Base-by-base conservation (phyloP, 208 protist genomes). In the Blastocrithidia nonstop region DNA sequence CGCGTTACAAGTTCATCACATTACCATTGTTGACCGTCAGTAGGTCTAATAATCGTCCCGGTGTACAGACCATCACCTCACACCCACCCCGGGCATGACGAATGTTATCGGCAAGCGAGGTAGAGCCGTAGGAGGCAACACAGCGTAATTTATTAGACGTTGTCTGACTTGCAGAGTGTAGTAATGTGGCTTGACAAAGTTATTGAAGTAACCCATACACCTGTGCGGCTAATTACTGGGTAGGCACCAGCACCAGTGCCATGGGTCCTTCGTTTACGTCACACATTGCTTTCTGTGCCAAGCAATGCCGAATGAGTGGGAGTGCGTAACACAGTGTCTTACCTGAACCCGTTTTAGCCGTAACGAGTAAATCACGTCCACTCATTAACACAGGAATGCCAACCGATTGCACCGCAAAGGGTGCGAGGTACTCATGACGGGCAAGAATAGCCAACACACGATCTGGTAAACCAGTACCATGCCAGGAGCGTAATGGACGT, bases 271-370 rank as follows among this genome's bases (percentile, higher is more conserved):
- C 78, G 5, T 77, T 71, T 22, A 63, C 54, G 41, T 53, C 54
- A 45, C 81, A 83, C 6, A 59, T 50, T n/a, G 61, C 60, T n/a
- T n/a, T n/a, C 66, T 96, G 91, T 27, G 66, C 75, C 13, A 88
- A 51, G 43, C 87, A 76, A 61, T 95, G 88, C 20, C 88, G 71
- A 13, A 97, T 50, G 1, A 96, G 54, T 3, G 94, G 91, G 29
- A 97, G 52, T 5, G 87, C 47, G 68, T 95, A 97, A 7, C 77
- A 61, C 11, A 96, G 53, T 36, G 94, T 97, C 46, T 97, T 97
- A 31, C 94, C 94, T 0, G 76, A 91, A 6, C 94, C 94, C n/a
- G 94, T 97, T 50, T 88, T 81, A 4, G 94, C 90, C 9, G 81
- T 80, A 11, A 88, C 53, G 8, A 96, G 61, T 7, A 96, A 44